Conservation (phyloP, 1,139 yeast genomes). For the Waltiozyma solani region DNA sequence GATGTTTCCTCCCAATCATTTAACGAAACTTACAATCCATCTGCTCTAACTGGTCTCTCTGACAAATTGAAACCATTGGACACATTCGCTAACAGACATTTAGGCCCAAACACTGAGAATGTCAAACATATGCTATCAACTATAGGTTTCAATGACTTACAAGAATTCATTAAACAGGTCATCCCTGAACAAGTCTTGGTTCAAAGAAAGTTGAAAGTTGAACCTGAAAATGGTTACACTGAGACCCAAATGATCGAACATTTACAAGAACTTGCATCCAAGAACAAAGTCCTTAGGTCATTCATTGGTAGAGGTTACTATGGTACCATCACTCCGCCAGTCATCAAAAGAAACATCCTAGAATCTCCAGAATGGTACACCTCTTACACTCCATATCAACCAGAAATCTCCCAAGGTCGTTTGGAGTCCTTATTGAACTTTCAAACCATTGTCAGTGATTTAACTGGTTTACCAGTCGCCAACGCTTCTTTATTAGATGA, state of each 20-base stretch:
- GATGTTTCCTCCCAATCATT: constrained; percentile 17
- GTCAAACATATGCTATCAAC: constrained; percentile 53
- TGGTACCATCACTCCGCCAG: constrained; percentile 85
- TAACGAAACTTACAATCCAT: constrained; percentile 14
- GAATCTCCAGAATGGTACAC: constrained; percentile 99
- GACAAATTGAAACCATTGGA: constrained; percentile 40
- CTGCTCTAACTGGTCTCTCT: constrained; percentile 2
- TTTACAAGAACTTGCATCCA: constrained; percentile 56
- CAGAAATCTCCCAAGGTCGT: constrained; percentile 96
- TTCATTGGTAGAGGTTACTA: constrained; percentile 93
- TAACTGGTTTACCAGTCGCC: constrained; percentile 88
- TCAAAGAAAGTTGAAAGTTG: constrained; percentile 57
- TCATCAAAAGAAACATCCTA: constrained; percentile 81
- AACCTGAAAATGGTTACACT: constrained; percentile 58
- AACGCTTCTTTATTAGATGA: constrained; percentile 93
- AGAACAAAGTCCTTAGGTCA: constrained; percentile 62
- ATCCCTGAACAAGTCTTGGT: constrained; percentile 71
- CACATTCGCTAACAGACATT: constrained; percentile 82
- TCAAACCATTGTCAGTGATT: constrained; percentile 81
- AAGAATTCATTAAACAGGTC: constrained; percentile 59
- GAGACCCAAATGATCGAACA: constrained; percentile 75
- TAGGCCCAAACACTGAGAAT: constrained; percentile 69
- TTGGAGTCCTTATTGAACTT: constrained; percentile 81
- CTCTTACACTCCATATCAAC: constrained; percentile 96
- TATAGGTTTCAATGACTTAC: constrained; percentile 59